Percentiles rank a stretch among this genome's conserved stretches.
Conservation (phyloP, 2,329 filamentous ascomycete genomes). For the Hysterium pulicare region DNA sequence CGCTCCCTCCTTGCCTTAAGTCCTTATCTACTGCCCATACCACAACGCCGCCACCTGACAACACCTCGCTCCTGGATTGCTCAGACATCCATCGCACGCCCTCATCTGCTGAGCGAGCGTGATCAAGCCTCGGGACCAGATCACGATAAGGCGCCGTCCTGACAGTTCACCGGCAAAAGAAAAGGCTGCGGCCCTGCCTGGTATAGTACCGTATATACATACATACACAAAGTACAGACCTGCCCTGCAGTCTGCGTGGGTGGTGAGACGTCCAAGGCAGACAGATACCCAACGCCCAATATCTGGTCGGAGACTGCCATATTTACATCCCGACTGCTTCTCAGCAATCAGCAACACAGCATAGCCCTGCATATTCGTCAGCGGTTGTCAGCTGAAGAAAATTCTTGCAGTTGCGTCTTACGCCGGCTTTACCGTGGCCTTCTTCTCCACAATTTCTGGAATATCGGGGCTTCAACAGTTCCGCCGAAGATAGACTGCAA, state of each 20-base stretch:
- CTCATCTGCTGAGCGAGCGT: slow-evolving; percentile 1
- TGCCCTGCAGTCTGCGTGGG: slow-evolving; percentile 1
- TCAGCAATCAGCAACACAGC: neutral
- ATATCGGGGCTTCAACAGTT: slow-evolving; percentile 3
- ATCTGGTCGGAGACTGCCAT: neutral
- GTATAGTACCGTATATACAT: neutral
- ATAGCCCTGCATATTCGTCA: slow-evolving; percentile 1
- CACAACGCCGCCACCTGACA: slow-evolving; percentile 3
- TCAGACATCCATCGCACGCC: slow-evolving; percentile 1
- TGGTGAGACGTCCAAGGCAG: neutral
- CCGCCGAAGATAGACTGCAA: neutral
- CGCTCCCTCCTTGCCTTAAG: slow-evolving; percentile 3
- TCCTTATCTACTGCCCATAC: slow-evolving; percentile 4
- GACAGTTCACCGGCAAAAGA: slow-evolving; percentile 2
- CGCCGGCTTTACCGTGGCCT: slow-evolving; percentile 6
- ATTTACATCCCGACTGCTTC: neutral
- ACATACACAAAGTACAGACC: no score
- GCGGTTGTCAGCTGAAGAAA: slow-evolving; percentile 2
- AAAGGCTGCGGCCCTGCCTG: slow-evolving; percentile 1
- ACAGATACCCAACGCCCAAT: neutral
- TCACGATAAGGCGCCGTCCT: slow-evolving; percentile 3
- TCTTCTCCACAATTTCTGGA: slow-evolving; percentile 8
- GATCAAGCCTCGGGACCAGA: slow-evolving; percentile 4
- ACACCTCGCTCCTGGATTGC: neutral
- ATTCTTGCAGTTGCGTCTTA: slow-evolving; percentile 2